These are phyloP conservation scores for Aspergillus alliaceus DNA, from an alignment of 2,329 filamentous ascomycete genomes.

Conservation along the genomic window DNA sequence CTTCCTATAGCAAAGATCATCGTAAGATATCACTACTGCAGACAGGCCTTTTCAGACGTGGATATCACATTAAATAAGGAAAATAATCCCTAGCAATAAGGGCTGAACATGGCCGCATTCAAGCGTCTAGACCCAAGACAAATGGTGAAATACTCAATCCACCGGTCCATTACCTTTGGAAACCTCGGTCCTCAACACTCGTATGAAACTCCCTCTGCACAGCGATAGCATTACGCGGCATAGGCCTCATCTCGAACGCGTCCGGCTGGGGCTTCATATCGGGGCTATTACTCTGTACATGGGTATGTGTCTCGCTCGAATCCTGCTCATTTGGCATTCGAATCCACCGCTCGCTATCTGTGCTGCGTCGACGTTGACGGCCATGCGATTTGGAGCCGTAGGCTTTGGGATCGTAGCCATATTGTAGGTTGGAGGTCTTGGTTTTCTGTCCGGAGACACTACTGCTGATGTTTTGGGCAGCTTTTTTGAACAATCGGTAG, in stretches of 20 bases:
- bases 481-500: slow-evolving; percentile 6
- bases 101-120: too few relatives aligned
- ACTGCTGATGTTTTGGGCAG: slow-evolving; percentile 4
- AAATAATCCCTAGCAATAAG: too few relatives aligned
- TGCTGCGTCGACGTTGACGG: not conserved
- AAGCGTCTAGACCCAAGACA: too few relatives aligned
- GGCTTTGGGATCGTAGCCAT: not conserved
- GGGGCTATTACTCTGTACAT: not conserved
- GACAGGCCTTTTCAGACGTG: too few relatives aligned
- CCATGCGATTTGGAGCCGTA: not conserved
- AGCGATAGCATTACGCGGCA: not conserved
- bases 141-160: too few relatives aligned
- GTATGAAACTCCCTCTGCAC: not conserved
- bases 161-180: too few relatives aligned
- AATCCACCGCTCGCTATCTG: slow-evolving; percentile 3
- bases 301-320: not conserved
- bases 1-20: too few relatives aligned
- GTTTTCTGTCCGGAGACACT: not conserved
- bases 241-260: not conserved
- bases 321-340: not conserved
- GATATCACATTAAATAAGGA: too few relatives aligned
- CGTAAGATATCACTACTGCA: too few relatives aligned
- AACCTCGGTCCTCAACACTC: not conserved
- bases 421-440: not conserved
- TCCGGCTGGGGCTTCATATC: not conserved